phyloP scores from a whole-genome alignment of 2,329 filamentous ascomycete species.

The Fusarium gaditjirri region DNA sequence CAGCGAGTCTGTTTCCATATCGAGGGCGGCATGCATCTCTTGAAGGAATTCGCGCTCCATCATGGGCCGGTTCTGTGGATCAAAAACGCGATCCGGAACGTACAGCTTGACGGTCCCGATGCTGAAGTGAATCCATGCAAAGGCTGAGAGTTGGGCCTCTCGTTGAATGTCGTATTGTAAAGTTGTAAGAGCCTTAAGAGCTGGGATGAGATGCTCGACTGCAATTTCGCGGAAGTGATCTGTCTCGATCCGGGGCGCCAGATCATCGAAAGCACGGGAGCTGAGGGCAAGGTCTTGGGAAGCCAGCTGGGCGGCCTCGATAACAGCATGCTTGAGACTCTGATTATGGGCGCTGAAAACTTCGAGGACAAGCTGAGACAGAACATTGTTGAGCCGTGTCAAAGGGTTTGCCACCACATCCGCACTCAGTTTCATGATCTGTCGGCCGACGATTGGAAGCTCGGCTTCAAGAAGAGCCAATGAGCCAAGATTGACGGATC shows the following conservation, averaged over 20 bases:
- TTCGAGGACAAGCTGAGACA: slow-evolving; percentile 59
- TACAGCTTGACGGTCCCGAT: slow-evolving; percentile 81
- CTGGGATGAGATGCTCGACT: slow-evolving; percentile 57
- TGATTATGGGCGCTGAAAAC: slow-evolving; percentile 55
- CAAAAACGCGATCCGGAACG: slow-evolving; percentile 86
- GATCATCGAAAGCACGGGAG: slow-evolving; percentile 32
- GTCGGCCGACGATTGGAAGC: slow-evolving; percentile 68
- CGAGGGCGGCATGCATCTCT: slow-evolving; percentile 66
- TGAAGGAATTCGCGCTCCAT: slow-evolving; percentile 71
- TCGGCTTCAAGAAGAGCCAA: slow-evolving; percentile 73
- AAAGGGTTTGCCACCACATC: slow-evolving; percentile 63
- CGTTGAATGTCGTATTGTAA: slow-evolving; percentile 30
- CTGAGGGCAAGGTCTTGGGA: slow-evolving; percentile 9
- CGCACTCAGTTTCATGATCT: slow-evolving; percentile 61
- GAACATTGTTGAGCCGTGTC: slow-evolving; percentile 57
- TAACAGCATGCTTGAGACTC: slow-evolving; percentile 44
- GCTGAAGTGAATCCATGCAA: slow-evolving; percentile 81
- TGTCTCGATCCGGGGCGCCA: slow-evolving; percentile 43
- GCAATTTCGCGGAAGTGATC: slow-evolving; percentile 53
- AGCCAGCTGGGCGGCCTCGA: slow-evolving; percentile 42
- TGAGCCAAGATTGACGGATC: slow-evolving; percentile 66
- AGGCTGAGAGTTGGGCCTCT: slow-evolving; percentile 51
- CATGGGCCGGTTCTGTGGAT: slow-evolving; percentile 75
- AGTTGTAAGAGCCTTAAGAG: slow-evolving; percentile 56
- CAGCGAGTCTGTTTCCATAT: slow-evolving; percentile 68